Conservation (phyloP, 208 protist species). For the Wallacemonas sp. region DNA sequence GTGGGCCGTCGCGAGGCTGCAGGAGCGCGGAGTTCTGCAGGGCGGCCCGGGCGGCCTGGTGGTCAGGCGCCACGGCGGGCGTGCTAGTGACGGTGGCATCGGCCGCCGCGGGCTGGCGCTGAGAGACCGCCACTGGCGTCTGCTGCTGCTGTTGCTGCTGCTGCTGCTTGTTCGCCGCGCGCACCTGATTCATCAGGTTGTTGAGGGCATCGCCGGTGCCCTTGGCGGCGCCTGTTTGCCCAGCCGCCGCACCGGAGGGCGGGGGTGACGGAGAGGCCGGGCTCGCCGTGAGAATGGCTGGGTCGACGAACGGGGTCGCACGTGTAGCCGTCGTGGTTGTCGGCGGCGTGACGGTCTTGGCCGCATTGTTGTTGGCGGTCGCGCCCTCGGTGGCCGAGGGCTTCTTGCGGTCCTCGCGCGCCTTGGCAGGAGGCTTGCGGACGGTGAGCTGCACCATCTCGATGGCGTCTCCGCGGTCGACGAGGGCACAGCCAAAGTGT, state of each 20-base stretch:
- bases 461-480: constrained; percentile 29
- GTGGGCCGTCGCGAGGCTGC: constrained; percentile 58
- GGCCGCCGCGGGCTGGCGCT: background rate
- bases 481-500: constrained; percentile 37
- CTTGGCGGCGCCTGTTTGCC: background rate
- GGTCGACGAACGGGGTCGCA: constrained; percentile 2
- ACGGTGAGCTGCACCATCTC: constrained; percentile 41
- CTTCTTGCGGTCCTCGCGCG: background rate
- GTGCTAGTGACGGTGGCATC: background rate
- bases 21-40: constrained; percentile 74
- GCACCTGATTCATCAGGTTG: constrained; percentile 11
- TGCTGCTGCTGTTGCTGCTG: constrained; percentile 10
- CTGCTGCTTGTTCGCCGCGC: constrained; percentile 11
- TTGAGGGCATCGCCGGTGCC: background rate
- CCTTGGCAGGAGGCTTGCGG: background rate
- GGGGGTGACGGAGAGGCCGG: constrained; percentile 3
- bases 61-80: constrained; percentile 13
- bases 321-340: background rate
- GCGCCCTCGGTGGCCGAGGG: constrained; percentile 13
- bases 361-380: background rate
- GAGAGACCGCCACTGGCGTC: background rate
- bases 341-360: background rate
- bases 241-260: background rate
- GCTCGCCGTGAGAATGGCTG: constrained; percentile 6
- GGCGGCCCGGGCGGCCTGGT: constrained; percentile 30